Conservation (phyloP, 2,329 filamentous ascomycete genomes). For the Penicillium sp. region DNA sequence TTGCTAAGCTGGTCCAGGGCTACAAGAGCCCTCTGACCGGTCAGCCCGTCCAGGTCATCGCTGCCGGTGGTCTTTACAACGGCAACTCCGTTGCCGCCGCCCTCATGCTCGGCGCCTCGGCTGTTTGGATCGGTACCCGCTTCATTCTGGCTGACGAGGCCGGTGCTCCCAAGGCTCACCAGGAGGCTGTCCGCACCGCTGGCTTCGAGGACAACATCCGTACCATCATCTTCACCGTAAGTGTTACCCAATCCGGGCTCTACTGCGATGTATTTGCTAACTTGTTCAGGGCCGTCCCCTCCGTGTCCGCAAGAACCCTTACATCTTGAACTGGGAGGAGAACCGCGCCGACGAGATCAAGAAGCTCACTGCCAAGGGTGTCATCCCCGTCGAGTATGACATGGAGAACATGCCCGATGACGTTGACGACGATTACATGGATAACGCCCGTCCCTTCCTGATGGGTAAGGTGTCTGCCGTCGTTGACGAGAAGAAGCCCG, state of each 20-base stretch:
- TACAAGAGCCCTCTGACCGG: conserved; percentile 85
- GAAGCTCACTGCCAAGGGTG: conserved; percentile 81
- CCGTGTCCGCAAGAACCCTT: conserved; percentile 87
- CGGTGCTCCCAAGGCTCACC: conserved; percentile 87
- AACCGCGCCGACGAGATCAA: conserved; percentile 89
- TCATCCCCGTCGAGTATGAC: conserved; percentile 91
- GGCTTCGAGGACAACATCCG: conserved; percentile 94
- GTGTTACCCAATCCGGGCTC: conserved; percentile 7
- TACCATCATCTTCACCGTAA: conserved; percentile 91
- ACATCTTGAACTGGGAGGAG: conserved; percentile 94
- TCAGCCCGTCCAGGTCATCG: conserved; percentile 83
- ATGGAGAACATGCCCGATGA: conserved; percentile 76
- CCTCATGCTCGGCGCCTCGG: conserved; percentile 86
- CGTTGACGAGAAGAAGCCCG: conserved; percentile 86
- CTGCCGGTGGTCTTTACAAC: conserved; percentile 91
- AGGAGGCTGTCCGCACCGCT: conserved; percentile 89
- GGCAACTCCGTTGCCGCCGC: conserved; percentile 85
- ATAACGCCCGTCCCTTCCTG: conserved; percentile 84
- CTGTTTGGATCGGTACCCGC: conserved; percentile 94
- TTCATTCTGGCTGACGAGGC: conserved; percentile 95
- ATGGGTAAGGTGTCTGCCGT: conserved; percentile 98
- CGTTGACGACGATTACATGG: conserved; percentile 80
- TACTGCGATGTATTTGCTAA: conserved; percentile 13
- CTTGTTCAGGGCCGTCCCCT: conserved; percentile 69
- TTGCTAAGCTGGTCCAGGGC: conserved; percentile 76